phyloP scores from a whole-genome alignment of 176 grass and related monocot species.

The Pontederia crassipes region DNA sequence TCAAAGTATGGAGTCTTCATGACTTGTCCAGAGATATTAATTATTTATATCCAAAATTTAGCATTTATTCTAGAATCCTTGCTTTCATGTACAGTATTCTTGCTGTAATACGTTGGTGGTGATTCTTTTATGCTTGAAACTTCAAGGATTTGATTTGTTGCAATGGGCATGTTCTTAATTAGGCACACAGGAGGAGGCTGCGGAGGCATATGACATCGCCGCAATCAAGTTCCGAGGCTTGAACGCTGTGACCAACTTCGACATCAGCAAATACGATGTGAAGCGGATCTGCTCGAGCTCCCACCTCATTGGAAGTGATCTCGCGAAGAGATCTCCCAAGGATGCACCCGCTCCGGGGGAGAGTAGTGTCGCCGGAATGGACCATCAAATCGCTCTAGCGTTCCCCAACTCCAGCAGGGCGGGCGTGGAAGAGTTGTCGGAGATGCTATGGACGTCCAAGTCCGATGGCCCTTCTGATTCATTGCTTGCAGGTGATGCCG shows the following conservation, averaged over 20 bases:
- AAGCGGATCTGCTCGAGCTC: slow-evolving; percentile 78
- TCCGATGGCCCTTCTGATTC: neutral
- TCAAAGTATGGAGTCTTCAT: too few relatives aligned
- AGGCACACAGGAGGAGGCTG: slow-evolving; percentile 98
- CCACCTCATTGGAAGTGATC: slow-evolving; percentile 56
- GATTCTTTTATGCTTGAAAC: too few relatives aligned
- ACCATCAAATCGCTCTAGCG: neutral
- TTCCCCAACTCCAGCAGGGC: neutral
- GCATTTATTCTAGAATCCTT: too few relatives aligned
- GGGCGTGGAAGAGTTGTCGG: neutral
- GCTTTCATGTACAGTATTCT: neutral
- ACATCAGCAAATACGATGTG: slow-evolving; percentile 89
- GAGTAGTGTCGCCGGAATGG: neutral
- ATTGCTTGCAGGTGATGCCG: neutral
- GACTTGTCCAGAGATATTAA: too few relatives aligned
- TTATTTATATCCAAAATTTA: too few relatives aligned
- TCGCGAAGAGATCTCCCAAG: slow-evolving; percentile 41
- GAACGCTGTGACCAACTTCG: slow-evolving; percentile 93
- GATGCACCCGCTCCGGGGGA: slow-evolving; percentile 1
- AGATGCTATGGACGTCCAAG: neutral
- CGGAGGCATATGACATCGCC: slow-evolving; percentile 90
- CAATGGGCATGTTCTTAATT: neutral
- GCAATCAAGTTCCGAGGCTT: slow-evolving; percentile 92
- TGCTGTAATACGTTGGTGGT: neutral
- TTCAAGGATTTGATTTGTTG: neutral